Base-by-base conservation (phyloP, 768 basidiomycete genomes). In the Lepiota subincarnata region DNA sequence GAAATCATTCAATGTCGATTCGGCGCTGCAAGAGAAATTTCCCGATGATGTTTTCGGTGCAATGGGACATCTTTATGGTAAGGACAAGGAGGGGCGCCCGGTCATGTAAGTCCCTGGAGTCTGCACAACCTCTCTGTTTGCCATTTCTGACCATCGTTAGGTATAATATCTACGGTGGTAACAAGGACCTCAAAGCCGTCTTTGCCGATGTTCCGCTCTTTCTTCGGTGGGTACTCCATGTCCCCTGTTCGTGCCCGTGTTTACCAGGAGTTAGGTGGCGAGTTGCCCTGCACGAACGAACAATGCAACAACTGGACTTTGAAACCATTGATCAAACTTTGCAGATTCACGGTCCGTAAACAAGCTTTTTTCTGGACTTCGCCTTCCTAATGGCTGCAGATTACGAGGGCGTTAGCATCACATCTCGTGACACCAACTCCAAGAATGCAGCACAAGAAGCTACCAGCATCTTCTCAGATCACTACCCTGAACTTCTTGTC, bases 401-500 rank as follows among this genome's bases (percentile, higher is more conserved):
- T 67, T 92, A 92, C 62, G 80, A 80, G 48, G 90, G 90, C 14
- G 86, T 89, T 16, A 69, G 75, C 58, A 58, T 89, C 55, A 76
- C 77, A 13, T 83, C 79, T 62, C 77, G 89, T 13, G 85, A 85
- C 28, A 78, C 86, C 39, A 86, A 83, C 62, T 84, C 87, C 36
- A 92, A 92, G 69, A 79, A 74, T 12, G 90, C 90, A 8, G 90
- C 90, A 0, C 73, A 79, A 1, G 83, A 89, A 62, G 86, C 88
- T 6, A 80, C 83, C 1, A 82, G 73, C 60, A 86, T 92, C 61
- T 92, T 92, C 70, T 74, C 80, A 51, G 75, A 74, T 56, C 81
- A 92, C 65, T 92, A 92, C 62, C 90, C 90, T 0, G 89, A 92
- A 65, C 75, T 91, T 55, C 70, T 92, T 49, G 87, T 87, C 39